Evolutionary conservation across 1,284 basidiomycete genomes (phyloP).

Genomic region (Boletus sp.): DNA sequence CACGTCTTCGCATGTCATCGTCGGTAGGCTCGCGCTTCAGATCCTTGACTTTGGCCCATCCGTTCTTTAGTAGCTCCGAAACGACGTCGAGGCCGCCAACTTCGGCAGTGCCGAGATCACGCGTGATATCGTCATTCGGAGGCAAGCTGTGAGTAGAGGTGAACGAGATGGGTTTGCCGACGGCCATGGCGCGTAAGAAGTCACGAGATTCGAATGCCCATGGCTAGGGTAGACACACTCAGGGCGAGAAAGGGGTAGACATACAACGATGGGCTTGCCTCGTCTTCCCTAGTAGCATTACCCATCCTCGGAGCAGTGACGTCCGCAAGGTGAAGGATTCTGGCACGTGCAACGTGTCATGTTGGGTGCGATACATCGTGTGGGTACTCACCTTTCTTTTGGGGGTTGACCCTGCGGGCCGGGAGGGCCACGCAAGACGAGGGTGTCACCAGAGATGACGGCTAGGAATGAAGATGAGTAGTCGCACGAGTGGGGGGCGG

Average conservation of each 20-base stretch:
- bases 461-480: constrained; percentile 44
- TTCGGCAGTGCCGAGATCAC: constrained; percentile 75
- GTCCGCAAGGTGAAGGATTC: constrained; percentile 84
- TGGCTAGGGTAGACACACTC: constrained; percentile 44
- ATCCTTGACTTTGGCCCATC: constrained; percentile 93
- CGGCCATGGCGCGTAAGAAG: constrained; percentile 78
- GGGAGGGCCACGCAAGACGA: constrained; percentile 73
- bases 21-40: constrained; percentile 72
- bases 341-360: constrained; percentile 34
- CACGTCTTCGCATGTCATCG: constrained; percentile 71
- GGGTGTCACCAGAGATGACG: constrained; percentile 85
- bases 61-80: constrained; percentile 74
- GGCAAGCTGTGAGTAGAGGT: constrained; percentile 71
- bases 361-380: not conserved
- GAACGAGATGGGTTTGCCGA: constrained; percentile 88
- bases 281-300: constrained; percentile 78
- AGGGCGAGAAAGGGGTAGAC: not conserved
- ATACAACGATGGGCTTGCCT: constrained; percentile 46
- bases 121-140: constrained; percentile 61
- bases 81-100: constrained; percentile 71
- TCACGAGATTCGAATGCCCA: constrained; percentile 94
- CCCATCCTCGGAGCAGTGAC: constrained; percentile 79
- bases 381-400: constrained; percentile 69
- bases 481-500: not conserved
- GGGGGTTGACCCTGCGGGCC: constrained; percentile 79